Conservation (phyloP, 2,329 filamentous ascomycete species). For the Fusarium sterilihyphosum region DNA sequence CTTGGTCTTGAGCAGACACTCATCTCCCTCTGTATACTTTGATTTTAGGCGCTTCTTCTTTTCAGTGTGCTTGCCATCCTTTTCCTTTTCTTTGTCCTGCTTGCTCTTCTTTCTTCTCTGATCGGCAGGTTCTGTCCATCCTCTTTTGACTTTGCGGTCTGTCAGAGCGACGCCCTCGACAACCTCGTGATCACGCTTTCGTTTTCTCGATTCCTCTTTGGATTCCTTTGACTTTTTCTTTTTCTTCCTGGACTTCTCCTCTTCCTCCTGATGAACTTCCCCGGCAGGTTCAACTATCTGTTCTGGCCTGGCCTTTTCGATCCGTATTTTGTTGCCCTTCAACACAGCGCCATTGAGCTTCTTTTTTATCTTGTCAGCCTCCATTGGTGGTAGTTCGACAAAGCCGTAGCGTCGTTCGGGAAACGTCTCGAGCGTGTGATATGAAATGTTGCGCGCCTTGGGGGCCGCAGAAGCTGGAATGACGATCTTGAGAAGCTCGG, state of each 20-base stretch:
- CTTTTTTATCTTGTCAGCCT: slow-evolving; percentile 90
- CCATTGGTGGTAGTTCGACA: slow-evolving; percentile 80
- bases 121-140: slow-evolving; percentile 79
- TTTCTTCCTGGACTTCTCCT: slow-evolving; percentile 47
- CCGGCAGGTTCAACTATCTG: slow-evolving; percentile 49
- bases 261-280: slow-evolving; percentile 46
- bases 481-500: slow-evolving; percentile 76
- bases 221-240: slow-evolving; percentile 49
- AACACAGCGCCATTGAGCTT: slow-evolving; percentile 89
- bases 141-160: slow-evolving; percentile 84
- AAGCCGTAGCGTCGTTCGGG: slow-evolving; percentile 93
- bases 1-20: slow-evolving; percentile 86
- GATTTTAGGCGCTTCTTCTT: slow-evolving; percentile 72
- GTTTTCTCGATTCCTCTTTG: slow-evolving; percentile 55
- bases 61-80: slow-evolving; percentile 63
- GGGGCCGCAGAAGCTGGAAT: slow-evolving; percentile 73
- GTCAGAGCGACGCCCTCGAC: slow-evolving; percentile 75
- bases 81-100: slow-evolving; percentile 56
- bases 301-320: slow-evolving; percentile 80
- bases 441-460: slow-evolving; percentile 85
- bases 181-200: slow-evolving; percentile 62
- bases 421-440: slow-evolving; percentile 85
- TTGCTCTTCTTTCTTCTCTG: slow-evolving; percentile 59
- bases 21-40: slow-evolving; percentile 81
- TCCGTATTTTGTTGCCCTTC: slow-evolving; percentile 83